These are phyloP conservation scores for Macrolepiota dolichaula DNA, from an alignment of 768 basidiomycete genomes.

Conservation along the genomic window DNA sequence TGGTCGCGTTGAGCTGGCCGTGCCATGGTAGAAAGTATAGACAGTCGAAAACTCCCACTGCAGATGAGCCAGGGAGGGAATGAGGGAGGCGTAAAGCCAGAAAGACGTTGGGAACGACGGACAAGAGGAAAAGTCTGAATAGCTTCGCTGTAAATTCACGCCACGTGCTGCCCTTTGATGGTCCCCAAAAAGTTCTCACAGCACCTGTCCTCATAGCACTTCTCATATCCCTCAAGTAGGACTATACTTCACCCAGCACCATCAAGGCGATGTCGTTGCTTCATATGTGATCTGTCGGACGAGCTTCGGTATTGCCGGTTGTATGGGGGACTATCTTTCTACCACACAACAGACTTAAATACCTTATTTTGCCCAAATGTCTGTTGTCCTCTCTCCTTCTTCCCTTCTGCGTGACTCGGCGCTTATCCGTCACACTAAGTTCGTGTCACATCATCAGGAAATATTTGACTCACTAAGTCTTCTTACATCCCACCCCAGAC, in stretches of 20 bases:
- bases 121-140: not conserved
- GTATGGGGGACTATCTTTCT: not conserved
- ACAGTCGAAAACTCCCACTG: too few relatives aligned
- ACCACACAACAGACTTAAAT: not conserved
- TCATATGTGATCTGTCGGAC: not conserved
- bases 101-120: slow-evolving; percentile 1
- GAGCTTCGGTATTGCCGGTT: not conserved
- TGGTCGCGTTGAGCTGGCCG: slow-evolving; percentile 40
- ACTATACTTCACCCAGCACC: not conserved
- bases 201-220: not conserved
- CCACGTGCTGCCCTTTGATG: slow-evolving; percentile 8
- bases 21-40: slow-evolving; percentile 25
- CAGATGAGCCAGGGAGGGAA: too few relatives aligned
- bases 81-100: not conserved
- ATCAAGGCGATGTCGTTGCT: not conserved
- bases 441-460: not conserved
- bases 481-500: not conserved
- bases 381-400: not conserved
- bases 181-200: slow-evolving; percentile 4
- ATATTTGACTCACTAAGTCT: not conserved
- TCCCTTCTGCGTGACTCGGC: slow-evolving; percentile 9
- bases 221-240: not conserved
- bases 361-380: not conserved
- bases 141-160: not conserved
- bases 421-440: slow-evolving; percentile 1